Conservation (phyloP, 495 filamentous ascomycete species). For the Penicillium dipodomyicola region DNA sequence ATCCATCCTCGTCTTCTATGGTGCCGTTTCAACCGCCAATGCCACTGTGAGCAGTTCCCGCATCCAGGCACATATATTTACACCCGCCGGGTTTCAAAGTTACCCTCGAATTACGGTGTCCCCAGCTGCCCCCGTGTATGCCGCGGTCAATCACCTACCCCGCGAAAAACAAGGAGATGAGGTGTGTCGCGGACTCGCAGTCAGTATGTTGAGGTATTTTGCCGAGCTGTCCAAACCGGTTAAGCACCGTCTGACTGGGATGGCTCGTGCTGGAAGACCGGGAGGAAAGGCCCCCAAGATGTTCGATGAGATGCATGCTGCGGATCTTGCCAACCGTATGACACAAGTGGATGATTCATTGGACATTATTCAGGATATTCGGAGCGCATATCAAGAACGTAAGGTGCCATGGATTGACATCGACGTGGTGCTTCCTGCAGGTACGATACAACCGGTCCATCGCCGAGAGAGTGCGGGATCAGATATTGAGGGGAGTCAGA, state of each 20-base stretch:
- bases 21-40: constrained; percentile 77
- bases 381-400: constrained; percentile 70
- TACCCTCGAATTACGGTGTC: constrained; percentile 90
- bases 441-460: constrained; percentile 56
- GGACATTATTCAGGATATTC: constrained; percentile 69
- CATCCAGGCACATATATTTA: constrained; percentile 89
- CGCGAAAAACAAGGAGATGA: constrained; percentile 93
- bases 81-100: constrained; percentile 78
- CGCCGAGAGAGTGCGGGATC: constrained; percentile 37
- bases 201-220: constrained; percentile 91
- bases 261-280: constrained; percentile 33
- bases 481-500: constrained; percentile 54
- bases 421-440: constrained; percentile 79
- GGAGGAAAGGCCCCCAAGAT: constrained; percentile 54
- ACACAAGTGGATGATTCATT: constrained; percentile 68
- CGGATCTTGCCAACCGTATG: constrained; percentile 81
- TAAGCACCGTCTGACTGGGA: constrained; percentile 54
- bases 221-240: constrained; percentile 74
- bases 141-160: constrained; percentile 86
- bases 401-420: constrained; percentile 80
- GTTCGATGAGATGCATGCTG: constrained; percentile 91
- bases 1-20: constrained; percentile 80
- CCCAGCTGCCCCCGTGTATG: constrained; percentile 91
- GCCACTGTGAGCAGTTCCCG: constrained; percentile 83
- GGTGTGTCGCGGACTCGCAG: constrained; percentile 81